Evolutionary conservation across 164 flowering plant genomes (phyloP), one percentile per base, ranked within the genome.

Genomic region (Magnolia kwangsiensis): DNA sequence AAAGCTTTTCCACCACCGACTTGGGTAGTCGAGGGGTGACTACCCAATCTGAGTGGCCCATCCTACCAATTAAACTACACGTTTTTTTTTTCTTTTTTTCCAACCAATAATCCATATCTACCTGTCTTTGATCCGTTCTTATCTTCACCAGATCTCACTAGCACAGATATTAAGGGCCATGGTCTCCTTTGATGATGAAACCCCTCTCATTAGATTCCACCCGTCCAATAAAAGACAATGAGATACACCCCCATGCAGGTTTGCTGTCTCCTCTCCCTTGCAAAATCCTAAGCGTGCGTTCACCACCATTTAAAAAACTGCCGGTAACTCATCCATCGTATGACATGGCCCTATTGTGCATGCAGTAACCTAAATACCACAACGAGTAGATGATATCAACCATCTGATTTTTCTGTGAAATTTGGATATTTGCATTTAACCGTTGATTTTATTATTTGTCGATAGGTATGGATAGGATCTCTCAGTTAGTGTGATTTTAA

Each of bases 91-190:
- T 23, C 1, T 23, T 23, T 23, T 1, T 23, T 37, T 37, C 45
- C 45, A 37, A 37, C 2, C 45, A 37, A 37, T 37, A 37, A 37
- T 37, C 7, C 45, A 37, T 37, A 3, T 37, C 45, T 37, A 37
- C 45, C 45, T 71, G 23, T 19, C 59, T 50, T 7, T 23, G 73
- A 71, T 71, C 73, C 73, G 73, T 71, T 51, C 59, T 71, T 71
- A 71, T 71, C 73, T 37, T 71, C 73, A 37, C 45, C 45, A 37
- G 45, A 37, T 37, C 45, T 37, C 45, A 37, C 4, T 5, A 37
- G 45, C 45, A 37, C 45, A 37, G 45, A 37, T 37, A 37, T 37
- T 37, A 37, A 37, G 73, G 73, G 20, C 73, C 50, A 37, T 5
- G 45, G 45, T 37, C 45, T 37, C 45, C 24, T n/a, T 51, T 58